Evolutionary conservation across 139 green algal species (phyloP), one percentile per base, ranked within the genome.

Genomic region (Micromonas commoda): DNA sequence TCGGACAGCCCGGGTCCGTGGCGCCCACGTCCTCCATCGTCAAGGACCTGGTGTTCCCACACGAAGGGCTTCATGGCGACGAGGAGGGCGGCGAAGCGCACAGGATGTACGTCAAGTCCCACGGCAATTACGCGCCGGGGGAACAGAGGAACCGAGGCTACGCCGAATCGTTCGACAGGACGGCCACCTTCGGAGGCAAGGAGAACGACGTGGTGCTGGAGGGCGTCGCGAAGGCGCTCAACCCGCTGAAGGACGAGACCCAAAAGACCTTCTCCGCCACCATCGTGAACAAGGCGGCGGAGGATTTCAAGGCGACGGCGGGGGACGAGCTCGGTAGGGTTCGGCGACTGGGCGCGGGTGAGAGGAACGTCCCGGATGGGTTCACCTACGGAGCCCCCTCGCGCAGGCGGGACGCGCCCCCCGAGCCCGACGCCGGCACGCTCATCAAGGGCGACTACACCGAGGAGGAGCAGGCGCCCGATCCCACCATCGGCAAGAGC

Each of bases 81-180:
- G 26, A 28, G 39, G 73, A 79, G 73, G 39, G 21, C 26, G n/a
- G 29, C 23, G 60, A 68, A 9, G 60, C n/a, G 57, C 31, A 70
- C 33, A 21, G 5, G 34, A 73, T 80, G 34, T 93, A 93, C 74
- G 64, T 91, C 6, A 71, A 60, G 3, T 89, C 79, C n/a, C 89
- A 93, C 73, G 80, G 53, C 0, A 83, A 86, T 28, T 91, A 86
- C 77, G 74, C 20, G 13, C 88, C 88, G 32, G 87, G 86, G 16
- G 87, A 91, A 81, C 87, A 91, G 79, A 79, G 82, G 32, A 78
- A 70, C 1, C 80, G 89, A 0, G 67, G 78, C 26, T 93, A 93
- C 77, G 81, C 91, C 1, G 73, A 92, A 80, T 16, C 45, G 45
- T 23, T 23, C 45, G 87, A 86, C 0, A 61, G 23, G 29, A 68